These are phyloP conservation scores for Candida morakotiae DNA, from an alignment of 805 yeast genomes.

Conservation along the genomic window DNA sequence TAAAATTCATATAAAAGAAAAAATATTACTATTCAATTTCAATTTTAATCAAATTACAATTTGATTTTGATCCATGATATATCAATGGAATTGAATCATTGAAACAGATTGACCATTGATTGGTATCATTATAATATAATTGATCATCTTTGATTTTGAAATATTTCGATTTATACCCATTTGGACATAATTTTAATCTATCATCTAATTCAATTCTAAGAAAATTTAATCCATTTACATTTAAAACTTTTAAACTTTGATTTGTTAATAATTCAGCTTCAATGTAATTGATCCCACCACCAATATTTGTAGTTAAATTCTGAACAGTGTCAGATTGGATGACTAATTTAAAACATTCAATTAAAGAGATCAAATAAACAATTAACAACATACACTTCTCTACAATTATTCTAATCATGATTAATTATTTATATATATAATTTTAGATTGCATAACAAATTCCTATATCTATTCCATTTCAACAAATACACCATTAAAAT, in stretches of 20 bases:
- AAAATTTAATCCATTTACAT: not conserved
- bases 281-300: no score
- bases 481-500: conserved; percentile 18
- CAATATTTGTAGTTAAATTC: no score
- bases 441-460: no score
- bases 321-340: no score
- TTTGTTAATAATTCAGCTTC: not conserved
- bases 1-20: conserved; percentile 10
- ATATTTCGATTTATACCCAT: not conserved
- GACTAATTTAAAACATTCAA: no score
- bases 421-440: no score
- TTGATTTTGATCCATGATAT: not conserved
- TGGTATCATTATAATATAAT: not conserved
- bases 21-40: not conserved
- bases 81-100: not conserved
- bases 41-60: not conserved
- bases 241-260: not conserved
- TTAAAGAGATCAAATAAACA: no score
- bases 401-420: no score
- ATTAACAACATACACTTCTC: no score
- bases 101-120: conserved; percentile 1
- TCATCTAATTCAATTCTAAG: not conserved
- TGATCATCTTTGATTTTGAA: not conserved
- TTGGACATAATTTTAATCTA: conserved; percentile 2
- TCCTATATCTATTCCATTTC: conserved; percentile 7